Evolutionary conservation across 441 rosid genomes (phyloP).

Genomic region (Capsella rubella): DNA sequence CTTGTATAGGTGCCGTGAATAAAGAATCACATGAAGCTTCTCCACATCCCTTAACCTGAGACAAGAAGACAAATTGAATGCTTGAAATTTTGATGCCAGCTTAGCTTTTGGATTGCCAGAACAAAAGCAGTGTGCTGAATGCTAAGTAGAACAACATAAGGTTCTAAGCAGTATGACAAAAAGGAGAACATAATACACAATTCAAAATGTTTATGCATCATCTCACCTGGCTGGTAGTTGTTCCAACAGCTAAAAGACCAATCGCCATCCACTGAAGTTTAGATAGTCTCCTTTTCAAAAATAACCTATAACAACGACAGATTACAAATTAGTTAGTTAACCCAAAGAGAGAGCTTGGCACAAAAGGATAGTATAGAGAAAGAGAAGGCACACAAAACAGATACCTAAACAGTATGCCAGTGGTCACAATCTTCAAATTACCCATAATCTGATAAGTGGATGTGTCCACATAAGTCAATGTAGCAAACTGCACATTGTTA

Average conservation of each 20-base stretch:
- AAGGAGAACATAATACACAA: not conserved
- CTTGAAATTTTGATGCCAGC: not conserved
- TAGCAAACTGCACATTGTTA: conserved; percentile 84
- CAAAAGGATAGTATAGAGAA: not conserved
- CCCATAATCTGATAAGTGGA: conserved; percentile 91
- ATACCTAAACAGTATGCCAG: conserved; percentile 73
- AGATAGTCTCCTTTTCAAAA: conserved; percentile 66
- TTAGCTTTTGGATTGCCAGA: conserved; percentile 4
- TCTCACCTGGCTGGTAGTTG: conserved; percentile 86
- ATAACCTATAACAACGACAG: conserved; percentile 50
- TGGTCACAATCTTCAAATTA: conserved; percentile 82
- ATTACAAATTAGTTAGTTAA: not conserved
- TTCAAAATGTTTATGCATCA: conserved; percentile 8
- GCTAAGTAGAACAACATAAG: not conserved
- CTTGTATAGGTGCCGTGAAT: conserved; percentile 81
- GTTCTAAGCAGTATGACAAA: not conserved
- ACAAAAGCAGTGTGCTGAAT: not conserved
- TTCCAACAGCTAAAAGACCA: conserved; percentile 77
- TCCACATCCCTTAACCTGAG: conserved; percentile 79
- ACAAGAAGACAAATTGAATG: not conserved
- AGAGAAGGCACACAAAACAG: not conserved
- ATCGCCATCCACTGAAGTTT: conserved; percentile 88
- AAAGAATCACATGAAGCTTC: conserved; percentile 76
- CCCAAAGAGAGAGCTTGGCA: not conserved
- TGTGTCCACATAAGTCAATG: conserved; percentile 73